Conservation (phyloP, 108 stramenopile genomes). For the Fragilariopsis cylindrus region DNA sequence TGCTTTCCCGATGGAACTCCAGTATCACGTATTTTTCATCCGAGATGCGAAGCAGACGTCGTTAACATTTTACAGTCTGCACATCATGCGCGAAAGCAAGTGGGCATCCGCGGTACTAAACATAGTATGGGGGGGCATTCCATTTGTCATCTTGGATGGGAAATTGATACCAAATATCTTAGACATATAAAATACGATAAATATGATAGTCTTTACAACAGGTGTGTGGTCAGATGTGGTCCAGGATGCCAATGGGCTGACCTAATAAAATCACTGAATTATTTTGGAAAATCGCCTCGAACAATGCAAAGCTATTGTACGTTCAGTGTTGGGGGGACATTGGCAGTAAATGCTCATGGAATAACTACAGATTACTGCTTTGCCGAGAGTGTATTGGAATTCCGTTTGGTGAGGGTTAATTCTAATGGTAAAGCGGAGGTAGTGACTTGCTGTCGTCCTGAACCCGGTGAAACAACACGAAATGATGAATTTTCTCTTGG, state of each 20-base stretch:
- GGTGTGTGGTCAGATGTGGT: too few relatives aligned
- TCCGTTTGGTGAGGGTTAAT: neutral
- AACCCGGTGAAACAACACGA: neutral
- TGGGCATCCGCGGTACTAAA: too few relatives aligned
- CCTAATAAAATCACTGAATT: neutral
- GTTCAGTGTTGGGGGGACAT: slow-evolving; percentile 11
- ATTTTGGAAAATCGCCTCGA: slow-evolving; percentile 1
- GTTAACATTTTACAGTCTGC: neutral
- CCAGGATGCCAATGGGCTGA: neutral
- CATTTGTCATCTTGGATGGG: too few relatives aligned
- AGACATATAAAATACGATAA: too few relatives aligned
- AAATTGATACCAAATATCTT: too few relatives aligned
- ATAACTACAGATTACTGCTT: slow-evolving; percentile 4
- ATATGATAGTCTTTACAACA: too few relatives aligned
- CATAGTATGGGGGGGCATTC: too few relatives aligned
- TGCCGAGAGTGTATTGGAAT: neutral
- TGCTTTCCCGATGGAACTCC: too few relatives aligned
- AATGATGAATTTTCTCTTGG: neutral
- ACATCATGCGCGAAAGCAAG: too few relatives aligned
- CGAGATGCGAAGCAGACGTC: too few relatives aligned
- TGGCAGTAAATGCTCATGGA: slow-evolving; percentile 9
- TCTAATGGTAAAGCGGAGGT: neutral
- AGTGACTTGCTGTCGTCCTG: neutral
- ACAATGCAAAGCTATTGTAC: neutral
- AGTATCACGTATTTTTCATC: too few relatives aligned